Conservation (phyloP, 2,329 filamentous ascomycete genomes). For the Penicillium decumbens region DNA sequence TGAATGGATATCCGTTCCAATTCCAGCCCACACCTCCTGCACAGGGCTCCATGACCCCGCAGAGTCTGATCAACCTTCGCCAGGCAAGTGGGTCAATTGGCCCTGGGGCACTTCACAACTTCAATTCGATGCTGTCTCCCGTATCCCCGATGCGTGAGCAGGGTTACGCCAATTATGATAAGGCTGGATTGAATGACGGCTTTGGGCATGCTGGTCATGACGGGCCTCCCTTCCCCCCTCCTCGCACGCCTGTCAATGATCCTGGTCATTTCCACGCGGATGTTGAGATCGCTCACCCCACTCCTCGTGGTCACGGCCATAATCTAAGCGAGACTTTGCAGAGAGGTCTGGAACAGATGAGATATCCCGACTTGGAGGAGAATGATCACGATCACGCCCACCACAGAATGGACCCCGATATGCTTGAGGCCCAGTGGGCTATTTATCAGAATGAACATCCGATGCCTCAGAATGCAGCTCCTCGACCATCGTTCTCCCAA, state of each 20-base stretch:
- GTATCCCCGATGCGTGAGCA: slow-evolving; percentile 59
- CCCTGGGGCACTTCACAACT: slow-evolving; percentile 40
- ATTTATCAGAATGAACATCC: slow-evolving; percentile 24
- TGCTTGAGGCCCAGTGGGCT: slow-evolving; percentile 30
- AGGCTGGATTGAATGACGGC: slow-evolving; percentile 28
- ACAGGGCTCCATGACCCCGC: slow-evolving; percentile 39
- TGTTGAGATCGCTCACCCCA: slow-evolving; percentile 57
- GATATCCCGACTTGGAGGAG: slow-evolving; percentile 75
- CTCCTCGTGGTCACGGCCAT: slow-evolving; percentile 60
- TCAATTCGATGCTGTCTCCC: slow-evolving; percentile 56
- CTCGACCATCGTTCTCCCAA: slow-evolving; percentile 22
- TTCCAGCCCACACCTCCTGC: slow-evolving; percentile 59
- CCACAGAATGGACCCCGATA: slow-evolving; percentile 28
- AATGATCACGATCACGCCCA: slow-evolving; percentile 53
- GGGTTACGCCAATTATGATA: slow-evolving; percentile 29
- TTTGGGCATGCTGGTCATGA: slow-evolving; percentile 23
- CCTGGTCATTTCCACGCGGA: slow-evolving; percentile 41
- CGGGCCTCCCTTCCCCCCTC: slow-evolving; percentile 26
- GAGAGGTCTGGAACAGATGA: slow-evolving; percentile 64
- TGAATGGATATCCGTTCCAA: slow-evolving; percentile 64
- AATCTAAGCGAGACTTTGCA: slow-evolving; percentile 75
- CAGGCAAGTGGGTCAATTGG: slow-evolving; percentile 57
- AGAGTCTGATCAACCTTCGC: slow-evolving; percentile 42
- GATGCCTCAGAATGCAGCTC: slow-evolving; percentile 19
- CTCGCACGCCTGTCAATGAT: slow-evolving; percentile 30